Percentiles rank a stretch among this genome's conserved stretches.
Evolutionary conservation across 2,329 filamentous ascomycete species (phyloP).

Genomic region (Huntiella moniliformis): DNA sequence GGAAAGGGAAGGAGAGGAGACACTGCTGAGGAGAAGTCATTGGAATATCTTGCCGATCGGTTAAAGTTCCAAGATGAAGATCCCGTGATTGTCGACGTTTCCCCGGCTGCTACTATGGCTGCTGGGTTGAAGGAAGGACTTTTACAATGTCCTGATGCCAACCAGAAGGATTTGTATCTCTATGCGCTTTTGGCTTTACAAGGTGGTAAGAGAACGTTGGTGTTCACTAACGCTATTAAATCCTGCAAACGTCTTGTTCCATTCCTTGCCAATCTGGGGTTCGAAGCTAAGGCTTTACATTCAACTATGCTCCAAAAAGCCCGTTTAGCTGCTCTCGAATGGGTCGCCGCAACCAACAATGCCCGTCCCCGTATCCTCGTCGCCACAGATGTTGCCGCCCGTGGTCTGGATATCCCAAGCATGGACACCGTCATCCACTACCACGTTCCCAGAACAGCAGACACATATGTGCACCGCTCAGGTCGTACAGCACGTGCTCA

Average conservation of each 20-base stretch:
- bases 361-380: conserved; percentile 50
- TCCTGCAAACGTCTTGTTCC: conserved; percentile 74
- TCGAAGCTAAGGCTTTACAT: conserved; percentile 63
- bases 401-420: conserved; percentile 79
- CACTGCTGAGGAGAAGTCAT: conserved; percentile 52
- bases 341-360: conserved; percentile 52
- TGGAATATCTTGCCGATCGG: conserved; percentile 54
- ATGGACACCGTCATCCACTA: conserved; percentile 90
- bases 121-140: conserved; percentile 70
- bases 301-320: conserved; percentile 95
- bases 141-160: conserved; percentile 65
- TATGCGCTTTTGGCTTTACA: conserved; percentile 76
- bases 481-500: conserved; percentile 80
- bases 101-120: conserved; percentile 79
- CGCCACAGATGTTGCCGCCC: conserved; percentile 82
- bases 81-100: conserved; percentile 82
- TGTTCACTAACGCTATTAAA: conserved; percentile 93
- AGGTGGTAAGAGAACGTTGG: conserved; percentile 58
- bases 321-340: conserved; percentile 77
- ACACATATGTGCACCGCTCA: conserved; percentile 88
- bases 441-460: conserved; percentile 77
- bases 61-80: conserved; percentile 70
- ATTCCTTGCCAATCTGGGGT: conserved; percentile 62
- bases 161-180: conserved; percentile 93
- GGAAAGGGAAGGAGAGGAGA: conserved; percentile 44